Percentiles rank a stretch among this genome's conserved stretches.
Evolutionary conservation across 2,329 filamentous ascomycete genomes (phyloP).

Genomic region (Aspergillus nomiae): DNA sequence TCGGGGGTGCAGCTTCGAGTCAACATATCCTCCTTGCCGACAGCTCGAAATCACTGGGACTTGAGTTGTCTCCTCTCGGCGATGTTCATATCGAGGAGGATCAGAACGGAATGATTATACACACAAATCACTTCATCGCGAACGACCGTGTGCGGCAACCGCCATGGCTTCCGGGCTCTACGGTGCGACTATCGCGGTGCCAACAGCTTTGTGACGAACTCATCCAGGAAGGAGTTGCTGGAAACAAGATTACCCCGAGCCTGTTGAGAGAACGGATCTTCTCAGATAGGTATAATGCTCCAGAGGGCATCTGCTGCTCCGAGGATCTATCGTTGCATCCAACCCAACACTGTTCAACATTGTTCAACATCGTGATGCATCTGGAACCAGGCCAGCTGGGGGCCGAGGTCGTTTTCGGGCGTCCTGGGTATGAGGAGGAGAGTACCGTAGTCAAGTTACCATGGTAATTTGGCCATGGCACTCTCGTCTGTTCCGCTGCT

Average conservation of each 20-base stretch:
- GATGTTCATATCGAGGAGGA: conserved; percentile 38
- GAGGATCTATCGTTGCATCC: conserved; percentile 30
- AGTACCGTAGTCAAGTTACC: conserved; percentile 30
- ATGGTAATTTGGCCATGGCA: conserved; percentile 11
- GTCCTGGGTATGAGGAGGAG: conserved; percentile 30
- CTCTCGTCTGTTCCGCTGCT: too few species aligned
- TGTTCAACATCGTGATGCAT: conserved; percentile 43
- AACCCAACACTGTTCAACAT: conserved; percentile 32
- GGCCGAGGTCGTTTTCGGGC: conserved; percentile 38
- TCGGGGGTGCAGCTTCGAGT: conserved; percentile 55
- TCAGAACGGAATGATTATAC: conserved; percentile 38
- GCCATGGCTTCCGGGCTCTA: conserved; percentile 34
- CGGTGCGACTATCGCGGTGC: conserved; percentile 32
- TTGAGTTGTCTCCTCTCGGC: conserved; percentile 33
- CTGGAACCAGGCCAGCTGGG: conserved; percentile 24
- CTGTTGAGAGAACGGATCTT: conserved; percentile 36
- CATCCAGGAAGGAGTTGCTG: conserved; percentile 20
- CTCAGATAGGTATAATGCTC: conserved; percentile 38
- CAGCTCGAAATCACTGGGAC: conserved; percentile 27
- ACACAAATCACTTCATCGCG: conserved; percentile 50
- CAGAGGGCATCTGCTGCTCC: conserved; percentile 39
- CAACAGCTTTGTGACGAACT: conserved; percentile 28
- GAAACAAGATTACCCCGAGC: conserved; percentile 22
- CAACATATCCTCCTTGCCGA: conserved; percentile 61
- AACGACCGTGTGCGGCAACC: conserved; percentile 35